Evolutionary conservation across 2,329 filamentous ascomycete species (phyloP).

Genomic region (Hysterium pulicare): DNA sequence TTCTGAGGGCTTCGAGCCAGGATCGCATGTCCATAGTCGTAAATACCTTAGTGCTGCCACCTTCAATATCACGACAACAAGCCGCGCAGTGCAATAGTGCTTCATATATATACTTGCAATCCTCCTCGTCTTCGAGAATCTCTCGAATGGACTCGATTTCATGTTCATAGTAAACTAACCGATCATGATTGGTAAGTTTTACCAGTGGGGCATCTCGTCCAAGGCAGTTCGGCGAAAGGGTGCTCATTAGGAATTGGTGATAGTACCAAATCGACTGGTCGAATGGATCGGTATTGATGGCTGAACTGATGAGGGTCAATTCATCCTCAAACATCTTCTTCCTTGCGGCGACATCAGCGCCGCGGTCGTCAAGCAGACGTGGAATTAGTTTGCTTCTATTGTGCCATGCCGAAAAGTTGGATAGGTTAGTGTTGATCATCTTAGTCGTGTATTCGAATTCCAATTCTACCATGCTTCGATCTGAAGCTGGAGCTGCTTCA

Average conservation of each 20-base stretch:
- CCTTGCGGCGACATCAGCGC: constrained; percentile 61
- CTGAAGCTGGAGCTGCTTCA: constrained; percentile 27
- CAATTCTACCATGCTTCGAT: constrained; percentile 63
- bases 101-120: constrained; percentile 88
- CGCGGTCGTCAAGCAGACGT: constrained; percentile 67
- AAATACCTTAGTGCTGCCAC: constrained; percentile 35
- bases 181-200: constrained; percentile 59
- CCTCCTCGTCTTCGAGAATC: constrained; percentile 62
- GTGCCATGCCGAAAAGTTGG: constrained; percentile 98
- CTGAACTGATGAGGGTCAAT: constrained; percentile 69
- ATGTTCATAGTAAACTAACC: constrained; percentile 60
- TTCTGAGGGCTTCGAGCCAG: constrained; percentile 62
- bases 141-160: constrained; percentile 76
- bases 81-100: constrained; percentile 73
- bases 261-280: constrained; percentile 98
- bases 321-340: constrained; percentile 72
- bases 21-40: constrained; percentile 44
- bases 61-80: constrained; percentile 52
- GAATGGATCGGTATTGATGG: constrained; percentile 83
- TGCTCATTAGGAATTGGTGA: constrained; percentile 80
- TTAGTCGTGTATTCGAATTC: constrained; percentile 89
- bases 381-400: constrained; percentile 81
- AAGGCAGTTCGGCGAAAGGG: constrained; percentile 50
- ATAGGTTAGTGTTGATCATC: constrained; percentile 81
- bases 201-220: constrained; percentile 60